Evolutionary conservation across 2,329 filamentous ascomycete species (phyloP).

Genomic region (Aspergillus ochraceus): DNA sequence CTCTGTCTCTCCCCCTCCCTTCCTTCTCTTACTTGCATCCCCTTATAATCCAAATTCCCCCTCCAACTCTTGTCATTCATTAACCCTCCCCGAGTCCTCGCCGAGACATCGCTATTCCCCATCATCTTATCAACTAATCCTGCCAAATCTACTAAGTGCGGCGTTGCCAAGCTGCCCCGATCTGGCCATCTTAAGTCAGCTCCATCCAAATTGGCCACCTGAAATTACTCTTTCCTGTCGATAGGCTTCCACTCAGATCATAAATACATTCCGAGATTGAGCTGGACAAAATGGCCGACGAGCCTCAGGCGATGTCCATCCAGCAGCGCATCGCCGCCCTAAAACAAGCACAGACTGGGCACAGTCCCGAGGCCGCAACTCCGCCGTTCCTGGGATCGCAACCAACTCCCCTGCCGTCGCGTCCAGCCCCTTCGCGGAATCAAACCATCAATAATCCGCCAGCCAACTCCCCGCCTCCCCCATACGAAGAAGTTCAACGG

Average conservation of each 20-base stretch:
- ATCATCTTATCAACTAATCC: not conserved
- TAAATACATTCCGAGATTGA: not conserved
- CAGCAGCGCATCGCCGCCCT: slow-evolving; percentile 48
- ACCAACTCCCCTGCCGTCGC: slow-evolving; percentile 24
- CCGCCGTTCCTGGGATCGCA: slow-evolving; percentile 27
- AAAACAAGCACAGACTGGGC: slow-evolving; percentile 44
- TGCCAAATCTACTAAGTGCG: slow-evolving; percentile 1
- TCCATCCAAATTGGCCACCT: slow-evolving; percentile 4
- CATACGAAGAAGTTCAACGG: slow-evolving; percentile 17
- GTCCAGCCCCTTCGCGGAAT: slow-evolving; percentile 28
- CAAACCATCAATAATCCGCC: slow-evolving; percentile 37
- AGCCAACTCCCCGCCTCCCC: slow-evolving; percentile 32
- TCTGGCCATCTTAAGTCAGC: slow-evolving; percentile 5
- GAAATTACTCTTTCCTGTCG: not conserved
- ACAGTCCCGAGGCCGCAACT: slow-evolving; percentile 30
- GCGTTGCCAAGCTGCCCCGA: slow-evolving; percentile 14
- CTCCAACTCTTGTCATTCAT: not conserved
- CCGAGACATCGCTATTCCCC: not conserved
- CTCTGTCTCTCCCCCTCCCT: not conserved
- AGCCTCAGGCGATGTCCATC: slow-evolving; percentile 44
- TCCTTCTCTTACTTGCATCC: not conserved
- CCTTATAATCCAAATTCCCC: not conserved
- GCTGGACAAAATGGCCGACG: slow-evolving; percentile 37
- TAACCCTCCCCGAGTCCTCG: not conserved
- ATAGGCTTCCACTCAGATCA: not conserved